A percentile compares a stretch with the other conserved stretches of the same genome.
Evolutionary conservation across 2,329 filamentous ascomycete genomes (phyloP).

Genomic region (Diaporthe citri): DNA sequence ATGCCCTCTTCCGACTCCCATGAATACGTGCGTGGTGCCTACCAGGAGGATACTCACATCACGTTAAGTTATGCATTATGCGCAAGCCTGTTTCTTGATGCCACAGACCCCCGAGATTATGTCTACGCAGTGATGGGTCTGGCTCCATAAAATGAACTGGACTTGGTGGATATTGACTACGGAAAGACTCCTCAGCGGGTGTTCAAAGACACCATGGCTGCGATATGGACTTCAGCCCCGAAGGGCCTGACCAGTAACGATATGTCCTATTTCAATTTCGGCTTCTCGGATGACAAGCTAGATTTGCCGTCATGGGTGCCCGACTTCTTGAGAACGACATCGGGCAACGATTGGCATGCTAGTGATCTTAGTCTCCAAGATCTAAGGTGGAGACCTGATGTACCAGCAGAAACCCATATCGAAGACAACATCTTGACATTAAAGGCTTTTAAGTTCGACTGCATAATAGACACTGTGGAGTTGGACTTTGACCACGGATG

Average conservation of each 20-base stretch:
- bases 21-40: fast-evolving
- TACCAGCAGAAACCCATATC: not conserved
- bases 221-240: not conserved
- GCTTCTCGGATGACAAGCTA: not conserved
- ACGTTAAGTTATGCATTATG: fast-evolving
- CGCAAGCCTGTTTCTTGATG: not conserved
- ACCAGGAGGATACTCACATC: not conserved
- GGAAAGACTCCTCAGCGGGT: not conserved
- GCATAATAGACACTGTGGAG: not conserved
- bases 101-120: not conserved
- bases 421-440: not conserved
- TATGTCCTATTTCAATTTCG: not conserved
- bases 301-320: not conserved
- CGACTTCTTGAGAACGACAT: not conserved
- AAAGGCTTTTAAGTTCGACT: not conserved
- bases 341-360: not conserved
- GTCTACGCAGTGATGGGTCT: not conserved
- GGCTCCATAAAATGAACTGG: not conserved
- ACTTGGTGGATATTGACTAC: not conserved
- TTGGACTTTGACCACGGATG: not conserved
- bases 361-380: not conserved
- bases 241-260: fast-evolving
- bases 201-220: not conserved
- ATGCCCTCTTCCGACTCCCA: not conserved
- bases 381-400: not conserved